Evolutionary conservation across 164 flowering plant species (phyloP).

Genomic region (Sextonia rubra): DNA sequence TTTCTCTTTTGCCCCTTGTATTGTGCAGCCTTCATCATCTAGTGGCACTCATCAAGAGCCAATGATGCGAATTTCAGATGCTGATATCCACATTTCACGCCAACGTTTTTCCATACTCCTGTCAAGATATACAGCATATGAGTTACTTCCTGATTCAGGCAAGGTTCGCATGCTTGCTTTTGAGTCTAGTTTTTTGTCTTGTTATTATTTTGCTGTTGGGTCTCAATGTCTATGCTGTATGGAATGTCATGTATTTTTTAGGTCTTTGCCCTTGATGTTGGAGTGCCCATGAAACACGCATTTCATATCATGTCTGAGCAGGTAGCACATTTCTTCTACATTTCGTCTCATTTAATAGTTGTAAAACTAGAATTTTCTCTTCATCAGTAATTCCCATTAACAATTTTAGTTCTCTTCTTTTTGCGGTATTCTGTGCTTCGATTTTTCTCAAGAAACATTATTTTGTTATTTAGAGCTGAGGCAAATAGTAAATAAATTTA

Average conservation of each 20-base stretch:
- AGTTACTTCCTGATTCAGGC: conserved; percentile 72
- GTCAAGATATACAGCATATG: conserved; percentile 39
- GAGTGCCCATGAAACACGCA: conserved; percentile 79
- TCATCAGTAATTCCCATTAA: too few relatives aligned
- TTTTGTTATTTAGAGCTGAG: too few relatives aligned
- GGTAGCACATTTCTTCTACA: conserved; percentile 31
- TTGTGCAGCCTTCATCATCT: conserved; percentile 27
- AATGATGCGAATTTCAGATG: conserved; percentile 19
- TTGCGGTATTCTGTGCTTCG: too few relatives aligned
- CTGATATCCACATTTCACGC: conserved; percentile 23
- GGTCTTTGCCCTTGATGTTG: conserved; percentile 74
- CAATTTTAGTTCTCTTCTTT: too few relatives aligned
- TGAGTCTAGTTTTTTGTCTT: conserved; percentile 3
- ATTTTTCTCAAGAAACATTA: too few relatives aligned
- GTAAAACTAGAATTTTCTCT: too few relatives aligned
- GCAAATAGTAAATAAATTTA: too few relatives aligned
- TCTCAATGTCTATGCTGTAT: neutral
- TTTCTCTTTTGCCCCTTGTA: conserved; percentile 5
- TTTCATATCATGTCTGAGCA: conserved; percentile 82
- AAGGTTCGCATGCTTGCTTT: conserved; percentile 61
- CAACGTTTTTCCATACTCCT: conserved; percentile 25
- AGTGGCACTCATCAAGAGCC: conserved; percentile 20
- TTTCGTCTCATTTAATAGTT: too few relatives aligned
- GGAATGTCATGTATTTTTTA: conserved; percentile 20
- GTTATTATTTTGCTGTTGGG: neutral